Percentiles rank a stretch among this genome's conserved stretches.
These are phyloP conservation scores for Globisporangium acanthophoron DNA, from an alignment of 352 stramenopile species.

Conservation along the genomic window DNA sequence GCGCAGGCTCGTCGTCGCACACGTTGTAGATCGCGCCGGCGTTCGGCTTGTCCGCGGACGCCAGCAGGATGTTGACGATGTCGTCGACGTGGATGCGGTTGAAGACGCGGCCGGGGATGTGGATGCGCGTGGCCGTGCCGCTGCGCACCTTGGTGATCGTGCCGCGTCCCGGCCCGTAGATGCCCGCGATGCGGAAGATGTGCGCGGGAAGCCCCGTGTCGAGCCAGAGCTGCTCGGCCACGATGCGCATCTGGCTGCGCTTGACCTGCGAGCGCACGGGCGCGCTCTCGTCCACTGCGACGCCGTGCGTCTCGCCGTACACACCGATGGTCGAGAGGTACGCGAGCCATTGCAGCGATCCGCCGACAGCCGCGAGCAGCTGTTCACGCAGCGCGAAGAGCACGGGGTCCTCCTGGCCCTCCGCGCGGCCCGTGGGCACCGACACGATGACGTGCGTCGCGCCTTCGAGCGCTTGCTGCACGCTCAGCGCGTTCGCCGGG, in stretches of 20 bases:
- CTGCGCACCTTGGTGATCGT: slow-evolving; percentile 76
- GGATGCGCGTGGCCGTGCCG: slow-evolving; percentile 54
- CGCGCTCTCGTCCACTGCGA: slow-evolving; percentile 79
- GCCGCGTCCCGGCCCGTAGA: slow-evolving; percentile 87
- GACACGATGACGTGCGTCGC: slow-evolving; percentile 79
- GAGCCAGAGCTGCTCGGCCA: slow-evolving; percentile 75
- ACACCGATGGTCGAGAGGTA: slow-evolving; percentile 93
- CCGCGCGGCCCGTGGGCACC: slow-evolving; percentile 37
- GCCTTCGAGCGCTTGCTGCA: slow-evolving; percentile 43
- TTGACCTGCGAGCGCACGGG: slow-evolving; percentile 55
- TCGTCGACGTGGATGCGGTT: slow-evolving; percentile 91
- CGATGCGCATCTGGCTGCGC: slow-evolving; percentile 73
- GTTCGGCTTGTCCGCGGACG: slow-evolving; percentile 58
- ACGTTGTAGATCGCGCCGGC: slow-evolving; percentile 84
- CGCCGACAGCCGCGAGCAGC: slow-evolving; percentile 31
- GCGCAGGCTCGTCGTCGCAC: slow-evolving; percentile 85
- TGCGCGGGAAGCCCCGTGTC: slow-evolving; percentile 60
- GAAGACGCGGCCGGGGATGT: slow-evolving; percentile 74
- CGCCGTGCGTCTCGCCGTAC: slow-evolving; percentile 88
- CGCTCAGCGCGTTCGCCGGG: slow-evolving; percentile 20
- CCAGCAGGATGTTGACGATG: slow-evolving; percentile 75
- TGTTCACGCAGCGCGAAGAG: slow-evolving; percentile 37
- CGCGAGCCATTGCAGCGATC: slow-evolving; percentile 75
- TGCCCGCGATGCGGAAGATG: slow-evolving; percentile 89
- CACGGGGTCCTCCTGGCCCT: slow-evolving; percentile 67